phyloP scores from a whole-genome alignment of 2,329 filamentous ascomycete genomes.

The Penicillium sp. region DNA sequence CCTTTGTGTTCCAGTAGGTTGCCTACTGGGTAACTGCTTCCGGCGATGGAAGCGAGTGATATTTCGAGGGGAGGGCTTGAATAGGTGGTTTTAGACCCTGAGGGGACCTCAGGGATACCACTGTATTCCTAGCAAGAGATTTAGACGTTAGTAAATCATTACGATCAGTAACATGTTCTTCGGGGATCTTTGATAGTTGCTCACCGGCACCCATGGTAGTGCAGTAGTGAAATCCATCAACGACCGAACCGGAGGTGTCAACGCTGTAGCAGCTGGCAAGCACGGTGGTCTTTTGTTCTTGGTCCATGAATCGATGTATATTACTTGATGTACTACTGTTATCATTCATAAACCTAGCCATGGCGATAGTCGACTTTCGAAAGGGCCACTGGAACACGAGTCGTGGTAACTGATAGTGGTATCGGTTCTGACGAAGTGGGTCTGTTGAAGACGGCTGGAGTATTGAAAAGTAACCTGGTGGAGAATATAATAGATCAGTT shows the following conservation, averaged over 20 bases:
- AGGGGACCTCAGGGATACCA: constrained; percentile 95
- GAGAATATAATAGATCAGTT: background rate
- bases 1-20: constrained; percentile 60
- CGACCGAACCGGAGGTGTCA: constrained; percentile 68
- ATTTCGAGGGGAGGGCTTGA: constrained; percentile 88
- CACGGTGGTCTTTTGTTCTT: constrained; percentile 66
- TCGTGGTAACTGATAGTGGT: background rate
- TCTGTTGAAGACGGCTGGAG: background rate
- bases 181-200: constrained; percentile 31
- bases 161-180: background rate
- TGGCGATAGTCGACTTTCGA: constrained; percentile 25
- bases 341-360: constrained; percentile 66
- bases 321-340: constrained; percentile 69
- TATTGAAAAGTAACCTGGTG: background rate
- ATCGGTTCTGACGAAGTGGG: background rate
- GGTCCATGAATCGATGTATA: constrained; percentile 63
- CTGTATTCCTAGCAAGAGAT: constrained; percentile 67
- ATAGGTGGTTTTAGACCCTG: constrained; percentile 82
- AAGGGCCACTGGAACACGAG: background rate
- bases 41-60: constrained; percentile 67
- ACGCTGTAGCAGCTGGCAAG: constrained; percentile 92
- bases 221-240: constrained; percentile 92
- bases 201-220: constrained; percentile 84
- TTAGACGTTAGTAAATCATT: constrained; percentile 10
- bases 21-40: constrained; percentile 53